Evolutionary conservation across 2,329 filamentous ascomycete species (phyloP).

Genomic region (Herpotrichia juniperi): DNA sequence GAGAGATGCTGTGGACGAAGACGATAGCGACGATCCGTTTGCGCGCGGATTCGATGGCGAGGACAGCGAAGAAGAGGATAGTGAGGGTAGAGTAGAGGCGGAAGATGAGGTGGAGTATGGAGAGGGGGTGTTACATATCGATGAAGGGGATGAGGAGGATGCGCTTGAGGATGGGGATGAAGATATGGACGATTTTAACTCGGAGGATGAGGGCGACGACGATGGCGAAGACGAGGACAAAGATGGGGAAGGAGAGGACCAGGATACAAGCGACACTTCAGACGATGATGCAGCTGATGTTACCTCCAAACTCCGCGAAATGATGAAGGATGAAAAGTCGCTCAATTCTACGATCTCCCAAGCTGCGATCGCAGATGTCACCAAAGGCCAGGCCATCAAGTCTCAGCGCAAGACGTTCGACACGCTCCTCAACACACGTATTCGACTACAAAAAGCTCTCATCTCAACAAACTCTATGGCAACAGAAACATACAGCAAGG

Average conservation of each 20-base stretch:
- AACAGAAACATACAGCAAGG: slow-evolving; percentile 26
- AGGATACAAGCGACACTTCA: slow-evolving; percentile 43
- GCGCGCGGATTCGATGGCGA: slow-evolving; percentile 50
- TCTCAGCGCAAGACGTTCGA: slow-evolving; percentile 87
- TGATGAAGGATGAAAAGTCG: slow-evolving; percentile 70
- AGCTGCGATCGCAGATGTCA: slow-evolving; percentile 75
- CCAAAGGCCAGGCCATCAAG: slow-evolving; percentile 86
- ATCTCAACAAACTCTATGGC: slow-evolving; percentile 74
- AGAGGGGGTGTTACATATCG: too few relatives aligned
- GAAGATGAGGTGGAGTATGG: slow-evolving; percentile 54
- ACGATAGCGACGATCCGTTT: slow-evolving; percentile 61
- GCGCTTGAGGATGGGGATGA: slow-evolving; percentile 58
- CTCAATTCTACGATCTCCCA: slow-evolving; percentile 69
- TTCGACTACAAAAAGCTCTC: slow-evolving; percentile 90
- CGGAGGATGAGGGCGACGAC: slow-evolving; percentile 26
- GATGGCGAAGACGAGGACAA: slow-evolving; percentile 51
- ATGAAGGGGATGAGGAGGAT: slow-evolving; percentile 59
- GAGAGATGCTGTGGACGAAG: slow-evolving; percentile 64
- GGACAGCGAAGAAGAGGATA: slow-evolving; percentile 25
- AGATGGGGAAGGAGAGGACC: slow-evolving; percentile 47
- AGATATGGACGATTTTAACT: slow-evolving; percentile 38
- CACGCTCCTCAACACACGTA: slow-evolving; percentile 84
- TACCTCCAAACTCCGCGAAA: slow-evolving; percentile 59
- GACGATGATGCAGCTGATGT: slow-evolving; percentile 34
- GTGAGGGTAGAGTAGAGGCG: slow-evolving; percentile 35